Percentiles rank a stretch among this genome's conserved stretches.
phyloP scores from a whole-genome alignment of 2,329 filamentous ascomycete genomes.

The Rhynchosporium secalis region DNA sequence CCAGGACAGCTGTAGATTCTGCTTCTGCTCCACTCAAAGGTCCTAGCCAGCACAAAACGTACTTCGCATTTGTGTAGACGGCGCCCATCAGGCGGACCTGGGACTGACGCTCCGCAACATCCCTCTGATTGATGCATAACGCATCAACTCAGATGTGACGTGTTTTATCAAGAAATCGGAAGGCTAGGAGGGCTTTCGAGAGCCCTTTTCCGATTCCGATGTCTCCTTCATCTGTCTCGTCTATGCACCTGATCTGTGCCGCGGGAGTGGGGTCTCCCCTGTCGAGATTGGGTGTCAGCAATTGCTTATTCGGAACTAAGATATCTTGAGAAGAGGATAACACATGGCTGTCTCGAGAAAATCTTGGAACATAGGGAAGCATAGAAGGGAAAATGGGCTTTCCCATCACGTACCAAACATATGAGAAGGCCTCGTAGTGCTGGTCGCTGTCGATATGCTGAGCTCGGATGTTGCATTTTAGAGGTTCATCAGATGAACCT shows the following conservation, averaged over 20 bases:
- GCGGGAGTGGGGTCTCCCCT: conserved; percentile 13
- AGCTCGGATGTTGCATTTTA: conserved; percentile 10
- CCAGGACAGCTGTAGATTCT: conserved; percentile 1
- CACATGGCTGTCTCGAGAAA: too few relatives aligned
- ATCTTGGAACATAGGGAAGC: too few relatives aligned
- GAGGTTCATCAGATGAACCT: too few relatives aligned
- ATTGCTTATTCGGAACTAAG: too few relatives aligned
- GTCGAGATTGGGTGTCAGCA: too few relatives aligned
- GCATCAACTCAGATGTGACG: conserved; percentile 15
- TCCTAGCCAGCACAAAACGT: conserved; percentile 7
- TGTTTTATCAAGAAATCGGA: background rate
- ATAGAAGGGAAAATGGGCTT: too few relatives aligned
- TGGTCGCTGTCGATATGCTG: conserved; percentile 18
- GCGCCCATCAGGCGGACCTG: conserved; percentile 6
- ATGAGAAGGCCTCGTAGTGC: conserved; percentile 21
- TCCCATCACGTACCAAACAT: conserved; percentile 15
- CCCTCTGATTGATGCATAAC: conserved; percentile 9
- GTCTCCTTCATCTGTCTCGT: too few relatives aligned
- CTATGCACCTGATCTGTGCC: too few relatives aligned
- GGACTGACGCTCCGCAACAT: background rate
- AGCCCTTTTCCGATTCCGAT: too few relatives aligned
- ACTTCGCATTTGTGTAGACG: background rate
- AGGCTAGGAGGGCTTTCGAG: too few relatives aligned
- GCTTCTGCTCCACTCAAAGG: background rate
- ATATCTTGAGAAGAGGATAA: too few relatives aligned